Base-by-base conservation (phyloP, 768 basidiomycete species). In the Mycena vitilis region DNA sequence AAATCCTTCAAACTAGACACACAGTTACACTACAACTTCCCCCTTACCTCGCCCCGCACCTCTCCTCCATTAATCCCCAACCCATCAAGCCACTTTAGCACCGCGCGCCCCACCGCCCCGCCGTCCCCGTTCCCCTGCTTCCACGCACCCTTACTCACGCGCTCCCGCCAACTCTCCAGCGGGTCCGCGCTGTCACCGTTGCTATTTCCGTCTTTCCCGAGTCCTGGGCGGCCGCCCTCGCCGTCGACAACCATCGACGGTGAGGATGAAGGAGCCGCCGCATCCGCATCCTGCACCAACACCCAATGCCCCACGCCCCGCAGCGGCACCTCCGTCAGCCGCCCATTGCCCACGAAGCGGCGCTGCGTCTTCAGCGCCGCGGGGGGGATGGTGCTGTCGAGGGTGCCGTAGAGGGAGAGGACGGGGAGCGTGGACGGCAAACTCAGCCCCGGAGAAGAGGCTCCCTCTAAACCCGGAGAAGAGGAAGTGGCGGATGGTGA, bases 261-360 rank as follows among this genome's bases (percentile, higher is more conserved):
- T n/a, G n/a, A n/a, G n/a, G n/a, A n/a, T n/a, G n/a, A n/a, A n/a
- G n/a, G n/a, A n/a, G n/a, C n/a, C n/a, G n/a, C n/a, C n/a, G n/a
- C n/a, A n/a, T n/a, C n/a, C n/a, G n/a, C 48, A n/a, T 37, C 86
- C 72, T 93, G 87, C 1, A 89, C 65, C 88, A 91, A 84, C 1
- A 93, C 54, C 91, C 92, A 94, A 73, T 93, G 92, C 2, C 90
- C 90, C 34, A 75, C 79, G 13, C 82, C 87, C 56, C 89, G 83
- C 13, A 92, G 65, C 12, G 82, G 81, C 34, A 90, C 77, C 56
- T 86, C 82, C 65, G 87, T 84, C 25, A 90, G 77, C 34, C 79
- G 78, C 9, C 83, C n/a, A n/a, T n/a, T n/a, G n/a, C n/a, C 73
- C 42, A 91, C 82, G 65, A 88, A 87, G 64, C 86, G 87, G 44